Percentiles rank a stretch among this genome's conserved stretches.
These are phyloP conservation scores for Amniculicola lignicola DNA, from an alignment of 495 filamentous ascomycete genomes.

Conservation along the genomic window DNA sequence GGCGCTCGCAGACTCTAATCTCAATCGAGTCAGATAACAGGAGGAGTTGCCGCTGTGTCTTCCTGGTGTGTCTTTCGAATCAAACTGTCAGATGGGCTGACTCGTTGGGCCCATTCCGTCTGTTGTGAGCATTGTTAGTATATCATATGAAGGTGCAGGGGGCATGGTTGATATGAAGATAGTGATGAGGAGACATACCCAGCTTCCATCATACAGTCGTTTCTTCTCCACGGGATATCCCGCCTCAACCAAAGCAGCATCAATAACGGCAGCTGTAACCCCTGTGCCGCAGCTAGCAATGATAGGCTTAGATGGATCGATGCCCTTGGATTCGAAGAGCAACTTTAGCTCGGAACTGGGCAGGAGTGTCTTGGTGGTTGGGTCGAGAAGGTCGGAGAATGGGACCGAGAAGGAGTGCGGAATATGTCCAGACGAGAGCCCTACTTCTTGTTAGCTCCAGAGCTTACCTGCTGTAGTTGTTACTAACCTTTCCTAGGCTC, in stretches of 20 bases:
- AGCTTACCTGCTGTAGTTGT: too few species aligned
- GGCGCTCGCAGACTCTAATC: too few species aligned
- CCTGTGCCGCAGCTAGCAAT: conserved; percentile 91
- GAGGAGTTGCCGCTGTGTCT: too few species aligned
- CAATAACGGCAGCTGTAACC: conserved; percentile 89
- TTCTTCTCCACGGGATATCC: conserved; percentile 62
- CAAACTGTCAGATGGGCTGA: neutral
- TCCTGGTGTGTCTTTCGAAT: conserved; percentile 2
- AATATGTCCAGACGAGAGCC: conserved; percentile 87
- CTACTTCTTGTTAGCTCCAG: conserved; percentile 12
- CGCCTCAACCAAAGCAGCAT: conserved; percentile 78
- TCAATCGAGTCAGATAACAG: too few species aligned
- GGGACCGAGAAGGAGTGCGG: conserved; percentile 83
- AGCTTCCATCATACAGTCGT: conserved; percentile 91
- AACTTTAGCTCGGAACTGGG: conserved; percentile 65
- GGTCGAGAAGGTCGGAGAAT: conserved; percentile 74
- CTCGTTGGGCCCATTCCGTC: neutral
- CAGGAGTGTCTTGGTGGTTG: conserved; percentile 75
- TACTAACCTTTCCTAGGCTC: conserved; percentile 72
- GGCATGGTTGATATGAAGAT: too few species aligned
- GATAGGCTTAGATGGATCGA: conserved; percentile 79
- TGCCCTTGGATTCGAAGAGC: conserved; percentile 71
- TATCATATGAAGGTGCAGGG: too few species aligned
- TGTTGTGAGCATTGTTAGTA: too few species aligned
- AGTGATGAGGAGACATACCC: too few species aligned